Evolutionary conservation across 345 rosid genomes (phyloP).

Genomic region (Dipteronia sinensis): DNA sequence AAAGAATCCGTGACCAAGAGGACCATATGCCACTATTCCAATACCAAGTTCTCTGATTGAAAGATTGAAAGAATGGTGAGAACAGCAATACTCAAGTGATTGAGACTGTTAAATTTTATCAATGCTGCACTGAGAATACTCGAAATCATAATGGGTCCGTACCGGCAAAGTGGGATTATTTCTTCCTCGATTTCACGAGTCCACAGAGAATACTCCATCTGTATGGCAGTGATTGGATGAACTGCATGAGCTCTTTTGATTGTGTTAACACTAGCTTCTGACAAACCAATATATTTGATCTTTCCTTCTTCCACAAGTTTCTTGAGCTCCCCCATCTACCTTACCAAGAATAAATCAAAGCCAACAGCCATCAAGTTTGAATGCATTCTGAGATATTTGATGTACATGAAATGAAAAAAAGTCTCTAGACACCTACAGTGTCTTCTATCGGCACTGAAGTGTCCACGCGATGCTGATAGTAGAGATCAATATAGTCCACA

Average conservation of each 20-base stretch:
- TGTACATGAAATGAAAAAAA: neutral
- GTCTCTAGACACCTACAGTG: conserved; percentile 31
- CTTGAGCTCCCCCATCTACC: conserved; percentile 46
- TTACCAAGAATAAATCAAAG: neutral
- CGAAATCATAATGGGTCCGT: neutral
- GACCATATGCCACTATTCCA: conserved; percentile 39
- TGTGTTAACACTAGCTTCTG: conserved; percentile 40
- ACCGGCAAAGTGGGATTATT: conserved; percentile 46
- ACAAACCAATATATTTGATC: conserved; percentile 43
- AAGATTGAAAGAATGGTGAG: neutral
- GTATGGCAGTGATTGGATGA: conserved; percentile 42
- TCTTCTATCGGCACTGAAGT: conserved; percentile 57
- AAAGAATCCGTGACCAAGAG: conserved; percentile 45
- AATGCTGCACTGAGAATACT: neutral
- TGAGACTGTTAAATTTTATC: neutral
- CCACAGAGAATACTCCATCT: conserved; percentile 52
- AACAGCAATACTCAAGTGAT: neutral
- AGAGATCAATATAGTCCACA: conserved; percentile 56
- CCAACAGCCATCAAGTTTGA: neutral
- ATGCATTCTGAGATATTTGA: neutral
- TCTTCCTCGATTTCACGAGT: conserved; percentile 38
- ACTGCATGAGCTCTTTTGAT: conserved; percentile 47
- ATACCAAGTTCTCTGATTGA: conserved; percentile 41
- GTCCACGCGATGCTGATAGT: conserved; percentile 58
- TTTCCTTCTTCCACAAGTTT: conserved; percentile 48